A percentile compares a stretch with the other conserved stretches of the same genome.
These are phyloP conservation scores for Pyrenopolyporus hunteri DNA, from an alignment of 495 filamentous ascomycete species.

Conservation along the genomic window DNA sequence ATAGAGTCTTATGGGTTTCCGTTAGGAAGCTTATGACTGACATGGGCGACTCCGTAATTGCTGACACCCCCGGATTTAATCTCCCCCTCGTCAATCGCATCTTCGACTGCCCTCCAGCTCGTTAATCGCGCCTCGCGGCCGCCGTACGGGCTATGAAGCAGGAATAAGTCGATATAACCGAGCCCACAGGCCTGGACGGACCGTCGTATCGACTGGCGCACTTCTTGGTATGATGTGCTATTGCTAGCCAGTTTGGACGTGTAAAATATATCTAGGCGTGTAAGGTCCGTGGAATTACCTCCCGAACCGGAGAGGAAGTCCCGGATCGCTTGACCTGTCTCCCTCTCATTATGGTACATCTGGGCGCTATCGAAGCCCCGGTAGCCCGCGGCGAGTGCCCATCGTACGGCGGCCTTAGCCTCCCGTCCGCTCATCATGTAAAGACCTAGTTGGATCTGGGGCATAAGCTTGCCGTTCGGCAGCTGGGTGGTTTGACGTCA, in stretches of 20 bases:
- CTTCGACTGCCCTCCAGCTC: slow-evolving; percentile 69
- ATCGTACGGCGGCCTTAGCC: slow-evolving; percentile 52
- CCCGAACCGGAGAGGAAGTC: slow-evolving; percentile 51
- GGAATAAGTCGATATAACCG: slow-evolving; percentile 74
- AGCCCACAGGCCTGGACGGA: slow-evolving; percentile 61
- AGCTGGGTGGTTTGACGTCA: slow-evolving; percentile 50
- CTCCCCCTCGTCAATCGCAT: slow-evolving; percentile 65
- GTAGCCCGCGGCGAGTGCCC: slow-evolving; percentile 57
- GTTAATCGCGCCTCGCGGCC: slow-evolving; percentile 63
- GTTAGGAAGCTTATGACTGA: slow-evolving; percentile 39
- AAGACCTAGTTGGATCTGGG: slow-evolving; percentile 69
- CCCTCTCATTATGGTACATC: slow-evolving; percentile 67
- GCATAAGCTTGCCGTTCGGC: slow-evolving; percentile 64
- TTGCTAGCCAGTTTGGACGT: slow-evolving; percentile 70
- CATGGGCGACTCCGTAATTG: slow-evolving; percentile 72
- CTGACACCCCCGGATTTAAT: slow-evolving; percentile 67
- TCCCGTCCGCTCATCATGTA: slow-evolving; percentile 64
- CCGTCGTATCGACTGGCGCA: slow-evolving; percentile 60
- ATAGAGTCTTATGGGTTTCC: background rate
- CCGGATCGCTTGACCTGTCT: slow-evolving; percentile 63
- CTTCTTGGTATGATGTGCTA: slow-evolving; percentile 58
- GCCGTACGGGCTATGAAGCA: slow-evolving; percentile 70
- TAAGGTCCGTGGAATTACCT: slow-evolving; percentile 49
- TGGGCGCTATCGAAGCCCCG: slow-evolving; percentile 66
- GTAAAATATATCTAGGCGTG: slow-evolving; percentile 67